Evolutionary conservation across 345 rosid genomes (phyloP).

Genomic region (Euphorbia tirucalli): DNA sequence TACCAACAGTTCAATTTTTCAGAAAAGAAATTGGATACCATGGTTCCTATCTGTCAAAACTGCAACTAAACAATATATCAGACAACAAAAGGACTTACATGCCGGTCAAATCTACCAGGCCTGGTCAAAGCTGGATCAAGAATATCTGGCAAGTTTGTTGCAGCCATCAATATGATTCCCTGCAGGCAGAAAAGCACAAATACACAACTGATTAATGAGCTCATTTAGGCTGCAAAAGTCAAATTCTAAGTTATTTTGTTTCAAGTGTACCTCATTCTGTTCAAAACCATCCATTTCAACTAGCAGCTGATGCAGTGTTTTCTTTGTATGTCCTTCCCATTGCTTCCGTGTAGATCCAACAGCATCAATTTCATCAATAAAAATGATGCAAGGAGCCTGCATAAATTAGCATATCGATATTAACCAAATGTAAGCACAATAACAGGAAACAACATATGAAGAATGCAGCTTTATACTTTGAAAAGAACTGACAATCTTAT

Average conservation of each 20-base stretch:
- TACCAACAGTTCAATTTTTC: not conserved
- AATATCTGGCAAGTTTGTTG: conserved; percentile 97
- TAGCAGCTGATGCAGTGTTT: conserved; percentile 95
- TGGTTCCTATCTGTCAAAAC: not conserved
- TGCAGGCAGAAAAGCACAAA: conserved; percentile 27
- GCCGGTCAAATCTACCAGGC: conserved; percentile 98
- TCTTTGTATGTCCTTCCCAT: conserved; percentile 99
- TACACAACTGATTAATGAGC: conserved; percentile 7
- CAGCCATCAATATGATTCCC: conserved; percentile 99
- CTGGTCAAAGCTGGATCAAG: conserved; percentile 99
- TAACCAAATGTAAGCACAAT: not conserved
- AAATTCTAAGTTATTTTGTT: not conserved
- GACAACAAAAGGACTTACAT: conserved; percentile 53
- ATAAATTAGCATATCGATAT: conserved; percentile 10
- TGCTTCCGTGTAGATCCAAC: conserved; percentile 97
- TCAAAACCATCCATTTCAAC: conserved; percentile 99
- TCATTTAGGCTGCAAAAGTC: not conserved
- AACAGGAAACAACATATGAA: conserved; percentile 7
- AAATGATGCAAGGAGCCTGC: conserved; percentile 96
- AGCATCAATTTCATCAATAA: conserved; percentile 98
- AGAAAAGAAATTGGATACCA: conserved; percentile 1
- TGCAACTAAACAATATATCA: not conserved
- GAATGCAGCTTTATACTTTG: not conserved
- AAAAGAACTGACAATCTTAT: not conserved
- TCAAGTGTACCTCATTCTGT: conserved; percentile 74